Evolutionary conservation across 306 rosid species (phyloP).

Genomic region (Ceratonia siliqua): DNA sequence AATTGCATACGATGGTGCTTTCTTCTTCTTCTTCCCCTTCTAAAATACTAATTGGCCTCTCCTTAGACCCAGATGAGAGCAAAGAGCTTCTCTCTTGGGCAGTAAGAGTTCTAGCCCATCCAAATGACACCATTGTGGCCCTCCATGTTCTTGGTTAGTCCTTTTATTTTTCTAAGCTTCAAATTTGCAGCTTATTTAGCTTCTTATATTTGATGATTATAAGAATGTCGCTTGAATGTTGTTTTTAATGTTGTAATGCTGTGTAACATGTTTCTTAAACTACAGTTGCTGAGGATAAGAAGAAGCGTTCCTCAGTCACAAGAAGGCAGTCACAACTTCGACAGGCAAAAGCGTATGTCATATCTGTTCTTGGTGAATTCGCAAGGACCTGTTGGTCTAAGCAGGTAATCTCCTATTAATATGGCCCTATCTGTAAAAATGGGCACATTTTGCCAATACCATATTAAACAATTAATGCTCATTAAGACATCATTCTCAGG

Average conservation of each 20-base stretch:
- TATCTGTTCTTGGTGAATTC: conserved; percentile 90
- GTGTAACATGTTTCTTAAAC: conserved; percentile 6
- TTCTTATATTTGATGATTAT: background rate
- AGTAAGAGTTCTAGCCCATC: conserved; percentile 69
- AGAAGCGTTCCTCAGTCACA: conserved; percentile 40
- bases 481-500: conserved; percentile 49
- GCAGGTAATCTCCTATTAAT: conserved; percentile 50
- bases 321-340: conserved; percentile 68
- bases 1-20: conserved; percentile 41
- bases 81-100: conserved; percentile 79
- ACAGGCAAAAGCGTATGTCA: conserved; percentile 79
- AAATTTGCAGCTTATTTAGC: background rate
- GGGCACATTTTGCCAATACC: background rate
- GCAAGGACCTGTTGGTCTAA: conserved; percentile 66
- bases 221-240: background rate
- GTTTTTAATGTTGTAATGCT: background rate
- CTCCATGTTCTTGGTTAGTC: conserved; percentile 84
- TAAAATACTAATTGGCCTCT: conserved; percentile 73
- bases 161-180: background rate
- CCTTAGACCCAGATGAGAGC: conserved; percentile 67
- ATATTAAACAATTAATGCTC: background rate
- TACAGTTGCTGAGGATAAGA: conserved; percentile 52
- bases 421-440: background rate
- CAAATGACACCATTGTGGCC: conserved; percentile 75
- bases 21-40: conserved; percentile 50